Base-by-base conservation (phyloP, 129 eudicot species). In the Flaveria trinervia region DNA sequence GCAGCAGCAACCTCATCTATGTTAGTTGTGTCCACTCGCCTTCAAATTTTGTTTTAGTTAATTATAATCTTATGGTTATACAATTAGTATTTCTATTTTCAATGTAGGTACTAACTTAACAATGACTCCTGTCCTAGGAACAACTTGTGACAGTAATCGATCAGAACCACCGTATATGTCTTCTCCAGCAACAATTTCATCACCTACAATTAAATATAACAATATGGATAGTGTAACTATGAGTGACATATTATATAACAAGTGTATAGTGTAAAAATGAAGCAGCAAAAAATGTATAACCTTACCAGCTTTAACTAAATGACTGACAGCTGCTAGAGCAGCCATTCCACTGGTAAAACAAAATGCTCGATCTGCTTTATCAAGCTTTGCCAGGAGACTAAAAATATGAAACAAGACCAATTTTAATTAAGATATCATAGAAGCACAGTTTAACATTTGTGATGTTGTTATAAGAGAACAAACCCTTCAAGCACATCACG, bases 301-400 rank as follows among this genome's bases (percentile, higher is more conserved):
- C 49, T 46, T 71, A 92, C 99, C 96, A 25, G 89, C 77, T 83
- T 83, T 88, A 73, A 95, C 86, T 77, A 95, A 89, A 86, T 68
- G 99, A 68, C 90, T 73, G 46, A 89, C 97, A 43, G 97, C 92
- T 84, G 97, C 70, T 89, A 95, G 80, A 76, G 97, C 97, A 72
- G 99, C 99, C 99, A 95, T 95, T 75, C 99, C 99, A 86, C 94
- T 95, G 17, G 96, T 86, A 78, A 91, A 95, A 83, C 96, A 91
- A 72, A 88, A 81, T 80, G 96, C 99, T 79, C 95, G 86, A 81
- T 92, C 97, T 41, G 99, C 99, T 80, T 95, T 95, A 45, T 95
- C 99, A 79, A 95, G 94, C 79, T 92, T 87, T 44, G 97, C 99
- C 13, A 95, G 75, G 50, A 95, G 91, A 52, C 99, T 95, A 86